Base-by-base conservation (phyloP, 345 rosid species). In the Reutealis trisperma region DNA sequence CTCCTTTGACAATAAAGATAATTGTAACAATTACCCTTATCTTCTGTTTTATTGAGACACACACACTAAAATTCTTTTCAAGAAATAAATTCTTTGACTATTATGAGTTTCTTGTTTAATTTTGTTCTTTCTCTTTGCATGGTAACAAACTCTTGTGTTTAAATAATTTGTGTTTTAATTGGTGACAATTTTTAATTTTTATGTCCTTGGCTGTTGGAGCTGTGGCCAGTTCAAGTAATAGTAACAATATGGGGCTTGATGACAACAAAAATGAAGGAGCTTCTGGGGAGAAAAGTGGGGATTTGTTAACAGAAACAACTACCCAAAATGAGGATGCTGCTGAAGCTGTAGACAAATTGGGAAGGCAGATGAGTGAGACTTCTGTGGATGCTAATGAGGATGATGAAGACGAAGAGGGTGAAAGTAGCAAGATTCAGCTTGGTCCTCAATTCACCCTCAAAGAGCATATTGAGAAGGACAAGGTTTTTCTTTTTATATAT, bases 361-460 rank as follows among this genome's bases (percentile, higher is more conserved):
- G 84, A 16, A 85, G 84, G 61, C 86, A 80, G 13, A 81, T 79
- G 87, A 82, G 85, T 63, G 80, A 88, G 32, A 62, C 87, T 32
- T 87, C 92, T 71, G 37, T 84, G 44, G 73, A 67, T 73, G 81
- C 79, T 34, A 72, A 79, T 27, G 90, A 85, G 63, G 88, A 91
- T 13, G 94, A 92, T 58, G 94, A 89, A 7, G 90, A 89, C 18
- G 94, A 89, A 11, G 90, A 84, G 8, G 54, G 24, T 4, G 78
- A 24, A 51, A 4, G 76, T 61, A 74, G 72, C 6, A 79, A 75
- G 32, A 76, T 90, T 51, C 89, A 88, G 67, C 86, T 90, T 84
- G 97, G 97, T 73, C 97, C 97, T 72, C 92, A 90, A 73, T 89
- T 73, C 73, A 90, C 94, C 81, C 87, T 92, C 68, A 90, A 90